Conservation (phyloP, 1,284 basidiomycete genomes). For the Cutaneotrichosporon spelunceum region DNA sequence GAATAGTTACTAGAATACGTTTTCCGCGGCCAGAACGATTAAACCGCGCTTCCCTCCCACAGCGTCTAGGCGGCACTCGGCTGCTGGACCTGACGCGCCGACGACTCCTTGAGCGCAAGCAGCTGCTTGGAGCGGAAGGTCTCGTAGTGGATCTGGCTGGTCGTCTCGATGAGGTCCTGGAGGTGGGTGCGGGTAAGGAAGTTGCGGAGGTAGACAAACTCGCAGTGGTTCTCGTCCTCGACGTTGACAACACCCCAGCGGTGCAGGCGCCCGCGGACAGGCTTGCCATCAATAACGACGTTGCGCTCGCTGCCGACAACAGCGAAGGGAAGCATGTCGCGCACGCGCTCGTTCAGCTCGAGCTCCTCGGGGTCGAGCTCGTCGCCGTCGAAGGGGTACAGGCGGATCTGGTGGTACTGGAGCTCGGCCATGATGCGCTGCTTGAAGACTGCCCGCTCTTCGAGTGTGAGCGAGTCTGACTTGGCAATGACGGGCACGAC, state of each 20-base stretch:
- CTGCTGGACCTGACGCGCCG: conserved; percentile 42
- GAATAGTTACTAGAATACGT: conserved; percentile 12
- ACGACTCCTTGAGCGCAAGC: conserved; percentile 51
- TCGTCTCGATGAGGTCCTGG: conserved; percentile 98
- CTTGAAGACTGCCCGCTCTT: conserved; percentile 92
- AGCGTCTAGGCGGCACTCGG: conserved; percentile 11
- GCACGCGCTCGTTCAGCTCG: conserved; percentile 83
- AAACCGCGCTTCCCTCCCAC: background rate
- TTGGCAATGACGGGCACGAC: conserved; percentile 99
- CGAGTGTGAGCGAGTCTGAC: conserved; percentile 89
- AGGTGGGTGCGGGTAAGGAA: conserved; percentile 88
- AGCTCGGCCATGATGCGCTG: conserved; percentile 91
- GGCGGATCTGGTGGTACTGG: conserved; percentile 84
- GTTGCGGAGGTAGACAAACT: conserved; percentile 95
- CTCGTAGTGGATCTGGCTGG: conserved; percentile 98
- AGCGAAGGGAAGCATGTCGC: conserved; percentile 94
- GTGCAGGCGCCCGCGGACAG: conserved; percentile 93
- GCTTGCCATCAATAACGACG: conserved; percentile 91
- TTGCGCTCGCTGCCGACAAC: conserved; percentile 92
- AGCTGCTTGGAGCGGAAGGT: conserved; percentile 96
- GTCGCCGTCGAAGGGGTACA: conserved; percentile 96
- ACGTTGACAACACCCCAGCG: conserved; percentile 98
- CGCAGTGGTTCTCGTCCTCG: conserved; percentile 94
- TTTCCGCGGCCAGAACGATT: background rate
- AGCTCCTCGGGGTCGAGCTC: conserved; percentile 85